These are phyloP conservation scores for Ettlia oleoabundans DNA, from an alignment of 139 green algal genomes.

Conservation along the genomic window DNA sequence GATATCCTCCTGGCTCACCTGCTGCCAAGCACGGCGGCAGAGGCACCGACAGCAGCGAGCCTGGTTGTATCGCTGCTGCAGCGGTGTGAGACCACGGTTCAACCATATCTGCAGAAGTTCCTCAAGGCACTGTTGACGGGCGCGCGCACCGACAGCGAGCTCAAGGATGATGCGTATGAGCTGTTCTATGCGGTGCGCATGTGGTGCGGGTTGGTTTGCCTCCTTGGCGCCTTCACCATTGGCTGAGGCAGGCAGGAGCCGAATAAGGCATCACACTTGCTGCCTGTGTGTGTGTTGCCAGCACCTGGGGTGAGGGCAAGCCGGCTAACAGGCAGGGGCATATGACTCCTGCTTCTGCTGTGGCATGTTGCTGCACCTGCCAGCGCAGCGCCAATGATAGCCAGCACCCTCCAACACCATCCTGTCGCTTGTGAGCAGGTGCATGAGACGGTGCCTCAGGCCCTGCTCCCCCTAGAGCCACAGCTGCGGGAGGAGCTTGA, in stretches of 20 bases:
- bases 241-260: not conserved
- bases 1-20: conserved; percentile 72
- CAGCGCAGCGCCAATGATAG: not conserved
- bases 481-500: conserved; percentile 66
- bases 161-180: conserved; percentile 45
- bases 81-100: conserved; percentile 47
- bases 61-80: conserved; percentile 59
- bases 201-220: too few relatives aligned
- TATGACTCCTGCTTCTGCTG: not conserved
- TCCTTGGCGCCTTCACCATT: too few relatives aligned
- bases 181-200: conserved; percentile 71
- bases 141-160: conserved; percentile 52
- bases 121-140: conserved; percentile 55
- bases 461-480: conserved; percentile 78
- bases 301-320: too few relatives aligned
- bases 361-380: too few relatives aligned
- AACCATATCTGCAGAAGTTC: conserved; percentile 62
- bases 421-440: conserved; percentile 54
- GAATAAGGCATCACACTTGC: not conserved
- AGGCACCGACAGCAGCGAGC: conserved; percentile 44
- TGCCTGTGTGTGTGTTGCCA: too few relatives aligned
- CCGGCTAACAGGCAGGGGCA: too few relatives aligned
- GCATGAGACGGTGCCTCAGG: conserved; percentile 63
- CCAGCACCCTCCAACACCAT: too few relatives aligned
- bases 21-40: conserved; percentile 32